A percentile compares a stretch with the other conserved stretches of the same genome.
Conservation (phyloP, 495 filamentous ascomycete species). For the Penicillium chermesinum region DNA sequence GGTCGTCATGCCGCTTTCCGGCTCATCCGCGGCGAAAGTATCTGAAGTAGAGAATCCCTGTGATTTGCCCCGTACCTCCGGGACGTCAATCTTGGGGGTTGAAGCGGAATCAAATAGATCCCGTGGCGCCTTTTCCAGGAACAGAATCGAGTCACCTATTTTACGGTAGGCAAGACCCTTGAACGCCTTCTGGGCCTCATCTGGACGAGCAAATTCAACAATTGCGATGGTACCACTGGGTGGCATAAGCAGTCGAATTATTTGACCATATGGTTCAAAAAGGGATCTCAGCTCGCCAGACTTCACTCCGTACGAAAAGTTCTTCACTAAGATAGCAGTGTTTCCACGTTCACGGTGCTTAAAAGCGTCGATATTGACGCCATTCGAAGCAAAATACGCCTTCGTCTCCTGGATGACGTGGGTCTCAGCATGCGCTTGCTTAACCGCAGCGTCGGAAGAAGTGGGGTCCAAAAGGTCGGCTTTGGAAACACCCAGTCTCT, state of each 20-base stretch:
- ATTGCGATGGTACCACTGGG: slow-evolving; percentile 90
- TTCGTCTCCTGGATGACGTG: slow-evolving; percentile 96
- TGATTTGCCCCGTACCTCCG: slow-evolving; percentile 37
- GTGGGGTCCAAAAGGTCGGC: slow-evolving; percentile 89
- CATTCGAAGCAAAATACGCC: slow-evolving; percentile 76
- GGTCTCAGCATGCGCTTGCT: slow-evolving; percentile 95
- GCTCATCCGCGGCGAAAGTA: slow-evolving; percentile 49
- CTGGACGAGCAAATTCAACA: slow-evolving; percentile 72
- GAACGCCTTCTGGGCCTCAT: slow-evolving; percentile 78
- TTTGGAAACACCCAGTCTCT: slow-evolving; percentile 82
- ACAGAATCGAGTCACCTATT: slow-evolving; percentile 85
- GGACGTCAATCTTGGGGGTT: slow-evolving; percentile 20
- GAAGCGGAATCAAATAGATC: slow-evolving; percentile 58
- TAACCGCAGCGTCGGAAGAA: slow-evolving; percentile 85
- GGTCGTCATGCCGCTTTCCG: slow-evolving; percentile 53
- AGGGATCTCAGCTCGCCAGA: slow-evolving; percentile 46
- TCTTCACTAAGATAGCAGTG: slow-evolving; percentile 87
- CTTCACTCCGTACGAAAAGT: slow-evolving; percentile 79
- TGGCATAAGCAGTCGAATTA: slow-evolving; percentile 80
- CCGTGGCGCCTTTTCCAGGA: slow-evolving; percentile 89
- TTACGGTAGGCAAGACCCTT: slow-evolving; percentile 77
- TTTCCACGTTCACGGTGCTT: slow-evolving; percentile 77
- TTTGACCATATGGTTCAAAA: slow-evolving; percentile 55
- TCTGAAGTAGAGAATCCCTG: slow-evolving; percentile 52
- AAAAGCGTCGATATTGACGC: slow-evolving; percentile 88